Conservation (phyloP, 257 asterid genomes). For the Oldenlandia corymbosa region DNA sequence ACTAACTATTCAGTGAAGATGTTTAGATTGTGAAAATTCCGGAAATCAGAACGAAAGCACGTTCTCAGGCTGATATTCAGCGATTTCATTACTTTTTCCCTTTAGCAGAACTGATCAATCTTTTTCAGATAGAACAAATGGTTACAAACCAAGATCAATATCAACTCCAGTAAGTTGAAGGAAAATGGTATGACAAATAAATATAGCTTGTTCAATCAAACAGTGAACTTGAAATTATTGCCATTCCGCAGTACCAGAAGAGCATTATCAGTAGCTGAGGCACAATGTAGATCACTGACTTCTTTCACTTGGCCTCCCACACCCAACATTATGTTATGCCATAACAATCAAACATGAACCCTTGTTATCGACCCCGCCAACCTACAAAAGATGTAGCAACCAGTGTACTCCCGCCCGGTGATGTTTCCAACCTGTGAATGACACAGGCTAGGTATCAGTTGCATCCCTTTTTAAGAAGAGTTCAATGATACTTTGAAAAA, state of each 20-base stretch:
- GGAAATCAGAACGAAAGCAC: too few relatives aligned
- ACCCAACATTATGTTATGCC: too few relatives aligned
- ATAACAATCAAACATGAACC: neutral
- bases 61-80: too few relatives aligned
- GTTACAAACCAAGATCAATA: neutral
- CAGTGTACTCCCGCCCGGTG: conserved; percentile 12
- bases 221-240: neutral
- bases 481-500: too few relatives aligned
- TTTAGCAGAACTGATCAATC: too few relatives aligned
- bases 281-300: too few relatives aligned
- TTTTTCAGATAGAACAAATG: too few relatives aligned
- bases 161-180: neutral
- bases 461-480: neutral
- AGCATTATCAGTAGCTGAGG: too few relatives aligned
- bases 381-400: conserved; percentile 21
- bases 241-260: neutral
- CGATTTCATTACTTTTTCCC: too few relatives aligned
- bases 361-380: conserved; percentile 25
- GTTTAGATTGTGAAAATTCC: too few relatives aligned
- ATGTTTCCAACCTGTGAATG: conserved; percentile 23
- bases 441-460: neutral
- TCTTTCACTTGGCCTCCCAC: neutral
- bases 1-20: too few relatives aligned
- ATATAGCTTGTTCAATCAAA: neutral
- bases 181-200: neutral